Conservation (phyloP, 352 stramenopile genomes). For the Globisporangium radiosum region DNA sequence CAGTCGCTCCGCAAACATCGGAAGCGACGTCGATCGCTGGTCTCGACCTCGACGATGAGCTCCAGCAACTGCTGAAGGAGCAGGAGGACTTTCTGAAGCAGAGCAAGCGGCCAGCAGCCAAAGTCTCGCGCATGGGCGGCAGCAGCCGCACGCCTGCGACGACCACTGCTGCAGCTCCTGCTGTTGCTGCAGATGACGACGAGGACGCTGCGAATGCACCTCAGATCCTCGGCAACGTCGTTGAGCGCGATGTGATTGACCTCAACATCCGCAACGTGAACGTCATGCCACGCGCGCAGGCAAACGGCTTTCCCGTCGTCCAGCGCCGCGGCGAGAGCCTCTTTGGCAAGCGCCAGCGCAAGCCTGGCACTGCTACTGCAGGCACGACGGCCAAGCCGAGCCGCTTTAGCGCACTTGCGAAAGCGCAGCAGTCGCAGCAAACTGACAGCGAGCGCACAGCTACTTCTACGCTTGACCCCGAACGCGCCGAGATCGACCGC, state of each 20-base stretch:
- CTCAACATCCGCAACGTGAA: constrained; percentile 28
- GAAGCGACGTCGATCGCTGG: constrained; percentile 3
- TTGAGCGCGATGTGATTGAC: constrained; percentile 52
- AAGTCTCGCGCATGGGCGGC: constrained; percentile 31
- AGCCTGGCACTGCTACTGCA: not conserved
- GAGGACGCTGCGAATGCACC: constrained; percentile 14
- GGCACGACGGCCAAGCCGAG: constrained; percentile 12
- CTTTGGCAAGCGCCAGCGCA: constrained; percentile 50
- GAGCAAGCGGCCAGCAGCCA: constrained; percentile 50
- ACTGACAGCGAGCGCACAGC: no score
- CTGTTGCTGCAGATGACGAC: constrained; percentile 2
- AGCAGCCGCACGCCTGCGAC: not conserved
- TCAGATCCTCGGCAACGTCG: constrained; percentile 47
- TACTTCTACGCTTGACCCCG: constrained; percentile 15
- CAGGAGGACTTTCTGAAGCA: constrained; percentile 73
- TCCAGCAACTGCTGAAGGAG: constrained; percentile 72
- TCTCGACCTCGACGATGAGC: constrained; percentile 70
- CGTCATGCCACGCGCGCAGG: constrained; percentile 22
- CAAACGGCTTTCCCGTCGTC: constrained; percentile 55
- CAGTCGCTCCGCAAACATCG: no score
- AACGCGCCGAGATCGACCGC: constrained; percentile 49
- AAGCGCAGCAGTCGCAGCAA: not conserved
- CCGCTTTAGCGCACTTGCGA: constrained; percentile 17
- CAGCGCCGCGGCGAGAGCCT: constrained; percentile 51
- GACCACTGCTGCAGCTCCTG: not conserved